Evolutionary conservation across 1,284 basidiomycete genomes (phyloP).

Genomic region (Ustilago curta): DNA sequence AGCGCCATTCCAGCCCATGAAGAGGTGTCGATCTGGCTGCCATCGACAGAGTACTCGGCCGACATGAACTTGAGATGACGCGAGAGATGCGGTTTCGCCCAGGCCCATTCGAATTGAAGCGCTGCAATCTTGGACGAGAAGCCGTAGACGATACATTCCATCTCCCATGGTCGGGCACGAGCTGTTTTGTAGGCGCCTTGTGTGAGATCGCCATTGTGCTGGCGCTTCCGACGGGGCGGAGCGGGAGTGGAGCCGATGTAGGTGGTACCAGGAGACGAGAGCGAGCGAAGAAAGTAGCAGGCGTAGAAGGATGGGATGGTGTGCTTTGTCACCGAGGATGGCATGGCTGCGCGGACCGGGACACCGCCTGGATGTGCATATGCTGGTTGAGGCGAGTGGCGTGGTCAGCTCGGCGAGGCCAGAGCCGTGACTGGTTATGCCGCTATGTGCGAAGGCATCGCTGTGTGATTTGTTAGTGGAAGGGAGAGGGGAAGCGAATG

Average conservation of each 20-base stretch:
- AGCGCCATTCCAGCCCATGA: conserved; percentile 32
- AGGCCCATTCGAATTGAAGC: conserved; percentile 90
- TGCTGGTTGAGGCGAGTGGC: neutral
- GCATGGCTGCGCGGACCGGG: conserved; percentile 16
- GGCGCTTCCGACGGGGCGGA: conserved; percentile 81
- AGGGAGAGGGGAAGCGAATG: neutral
- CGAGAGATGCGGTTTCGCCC: conserved; percentile 78
- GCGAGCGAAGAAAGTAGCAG: conserved; percentile 81
- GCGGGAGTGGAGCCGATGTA: conserved; percentile 87
- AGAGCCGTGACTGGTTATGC: neutral
- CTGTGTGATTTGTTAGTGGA: no score
- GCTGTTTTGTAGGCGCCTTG: conserved; percentile 82
- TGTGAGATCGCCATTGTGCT: conserved; percentile 85
- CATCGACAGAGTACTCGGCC: conserved; percentile 14
- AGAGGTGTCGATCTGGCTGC: conserved; percentile 6
- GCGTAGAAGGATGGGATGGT: conserved; percentile 83
- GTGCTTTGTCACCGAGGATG: conserved; percentile 72
- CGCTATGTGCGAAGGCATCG: conserved; percentile 3
- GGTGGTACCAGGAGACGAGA: conserved; percentile 68
- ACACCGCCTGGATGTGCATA: neutral
- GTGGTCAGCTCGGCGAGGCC: neutral
- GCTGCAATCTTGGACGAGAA: conserved; percentile 87
- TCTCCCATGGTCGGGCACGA: conserved; percentile 82
- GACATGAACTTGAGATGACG: conserved; percentile 69
- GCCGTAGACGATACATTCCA: conserved; percentile 88